Conservation (phyloP, 2,329 filamentous ascomycete species). For the Coniochaeta sp. region DNA sequence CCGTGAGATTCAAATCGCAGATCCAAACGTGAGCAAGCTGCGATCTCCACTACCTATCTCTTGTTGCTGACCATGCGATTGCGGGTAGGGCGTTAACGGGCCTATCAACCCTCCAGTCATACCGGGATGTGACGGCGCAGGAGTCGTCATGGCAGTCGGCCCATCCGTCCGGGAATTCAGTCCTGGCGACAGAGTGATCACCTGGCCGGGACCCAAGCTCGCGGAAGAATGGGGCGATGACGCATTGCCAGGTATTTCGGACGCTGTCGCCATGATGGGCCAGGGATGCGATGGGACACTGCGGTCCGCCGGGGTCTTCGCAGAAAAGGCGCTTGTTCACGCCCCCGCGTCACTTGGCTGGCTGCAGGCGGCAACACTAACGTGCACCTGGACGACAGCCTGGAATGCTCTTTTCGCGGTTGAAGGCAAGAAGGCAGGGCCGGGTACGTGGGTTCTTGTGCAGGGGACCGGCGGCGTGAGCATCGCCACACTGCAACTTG, state of each 20-base stretch:
- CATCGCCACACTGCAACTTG: conserved; percentile 27
- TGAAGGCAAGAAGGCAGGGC: conserved; percentile 29
- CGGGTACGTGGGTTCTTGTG: conserved; percentile 22
- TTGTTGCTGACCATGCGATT: neutral
- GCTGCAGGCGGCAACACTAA: conserved; percentile 31
- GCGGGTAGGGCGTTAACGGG: conserved; percentile 13
- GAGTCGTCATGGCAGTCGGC: conserved; percentile 39
- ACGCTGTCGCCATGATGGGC: conserved; percentile 41
- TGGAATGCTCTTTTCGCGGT: conserved; percentile 44
- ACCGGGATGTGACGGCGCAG: conserved; percentile 30
- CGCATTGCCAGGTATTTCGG: conserved; percentile 15
- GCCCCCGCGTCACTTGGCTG: conserved; percentile 34
- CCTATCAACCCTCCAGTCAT: conserved; percentile 18
- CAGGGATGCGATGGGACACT: conserved; percentile 49
- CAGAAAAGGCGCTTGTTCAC: conserved; percentile 46
- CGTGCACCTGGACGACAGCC: conserved; percentile 40
- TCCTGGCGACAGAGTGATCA: conserved; percentile 49
- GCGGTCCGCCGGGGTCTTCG: conserved; percentile 49
- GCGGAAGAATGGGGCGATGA: conserved; percentile 11
- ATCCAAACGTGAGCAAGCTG: conserved; percentile 16
- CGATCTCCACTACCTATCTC: neutral
- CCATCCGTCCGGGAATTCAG: conserved; percentile 35
- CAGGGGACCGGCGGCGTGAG: conserved; percentile 32
- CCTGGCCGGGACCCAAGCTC: conserved; percentile 28
- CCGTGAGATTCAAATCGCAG: conserved; percentile 36